phyloP scores from a whole-genome alignment of 2,329 filamentous ascomycete species.

The Tolypocladium tropicale region DNA sequence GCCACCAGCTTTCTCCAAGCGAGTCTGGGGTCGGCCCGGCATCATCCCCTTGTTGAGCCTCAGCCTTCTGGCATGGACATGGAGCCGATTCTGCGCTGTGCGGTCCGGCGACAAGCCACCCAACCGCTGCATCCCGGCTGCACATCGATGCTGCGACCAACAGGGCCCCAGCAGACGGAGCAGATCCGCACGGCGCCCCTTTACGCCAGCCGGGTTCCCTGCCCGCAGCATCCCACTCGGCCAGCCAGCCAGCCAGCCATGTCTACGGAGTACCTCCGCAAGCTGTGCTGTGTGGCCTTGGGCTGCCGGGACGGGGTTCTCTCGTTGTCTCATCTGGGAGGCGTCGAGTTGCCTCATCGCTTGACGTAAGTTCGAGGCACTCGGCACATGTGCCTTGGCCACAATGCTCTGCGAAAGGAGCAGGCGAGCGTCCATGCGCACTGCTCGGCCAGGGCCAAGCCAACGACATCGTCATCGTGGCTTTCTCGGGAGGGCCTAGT shows the following conservation, averaged over 20 bases:
- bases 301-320: neutral
- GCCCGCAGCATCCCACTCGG: neutral
- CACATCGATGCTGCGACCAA: neutral
- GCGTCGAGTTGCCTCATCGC: neutral
- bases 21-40: constrained; percentile 5
- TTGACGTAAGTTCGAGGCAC: neutral
- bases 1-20: neutral
- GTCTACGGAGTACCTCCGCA: neutral
- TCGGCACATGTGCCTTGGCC: too few species aligned
- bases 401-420: too few species aligned
- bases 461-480: neutral
- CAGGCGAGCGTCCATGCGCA: neutral
- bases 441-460: neutral
- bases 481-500: neutral
- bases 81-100: neutral
- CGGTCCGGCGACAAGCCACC: neutral
- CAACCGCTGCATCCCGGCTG: neutral
- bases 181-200: constrained; percentile 1
- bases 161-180: constrained; percentile 1
- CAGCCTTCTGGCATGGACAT: neutral
- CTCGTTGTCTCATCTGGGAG: neutral
- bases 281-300: neutral
- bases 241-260: neutral
- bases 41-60: constrained; percentile 1
- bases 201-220: neutral